Percentiles rank a stretch among this genome's conserved stretches.
Evolutionary conservation across 345 rosid species (phyloP).

Genomic region (Syzygium jambos): DNA sequence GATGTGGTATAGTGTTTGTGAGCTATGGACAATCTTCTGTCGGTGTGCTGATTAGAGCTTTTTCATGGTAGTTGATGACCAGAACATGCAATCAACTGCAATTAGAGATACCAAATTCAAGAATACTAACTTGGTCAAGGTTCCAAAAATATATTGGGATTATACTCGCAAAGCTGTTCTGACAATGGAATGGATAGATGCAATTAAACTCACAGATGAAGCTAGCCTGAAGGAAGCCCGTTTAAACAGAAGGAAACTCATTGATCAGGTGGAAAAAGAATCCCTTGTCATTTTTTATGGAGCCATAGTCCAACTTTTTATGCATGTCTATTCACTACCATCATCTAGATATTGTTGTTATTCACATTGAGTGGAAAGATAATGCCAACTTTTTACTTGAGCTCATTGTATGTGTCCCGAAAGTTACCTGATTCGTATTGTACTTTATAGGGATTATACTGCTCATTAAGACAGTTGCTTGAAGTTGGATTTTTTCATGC

Average conservation of each 20-base stretch:
- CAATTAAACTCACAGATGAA: constrained; percentile 89
- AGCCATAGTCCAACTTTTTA: neutral
- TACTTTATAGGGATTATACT: constrained; percentile 62
- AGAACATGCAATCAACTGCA: constrained; percentile 13
- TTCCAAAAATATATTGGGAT: constrained; percentile 89
- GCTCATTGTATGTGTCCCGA: neutral
- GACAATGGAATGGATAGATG: constrained; percentile 98
- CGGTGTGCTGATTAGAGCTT: neutral
- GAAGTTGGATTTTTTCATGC: constrained; percentile 99
- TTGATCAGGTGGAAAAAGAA: constrained; percentile 59
- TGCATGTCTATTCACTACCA: neutral
- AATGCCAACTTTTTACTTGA: neutral
- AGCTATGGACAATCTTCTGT: neutral
- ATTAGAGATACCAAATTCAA: constrained; percentile 17
- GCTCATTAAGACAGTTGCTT: constrained; percentile 91
- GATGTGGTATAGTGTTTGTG: neutral
- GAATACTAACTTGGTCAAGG: constrained; percentile 50
- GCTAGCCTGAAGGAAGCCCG: constrained; percentile 37
- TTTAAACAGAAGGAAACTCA: constrained; percentile 64
- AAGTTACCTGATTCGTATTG: neutral
- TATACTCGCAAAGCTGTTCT: constrained; percentile 73
- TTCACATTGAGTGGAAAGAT: neutral
- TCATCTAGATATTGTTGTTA: neutral
- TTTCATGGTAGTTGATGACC: constrained; percentile 28
- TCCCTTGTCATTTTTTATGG: neutral